A percentile compares a stretch with the other conserved stretches of the same genome.
phyloP scores from a whole-genome alignment of 2,329 filamentous ascomycete genomes.

The Ophiostoma australiae region DNA sequence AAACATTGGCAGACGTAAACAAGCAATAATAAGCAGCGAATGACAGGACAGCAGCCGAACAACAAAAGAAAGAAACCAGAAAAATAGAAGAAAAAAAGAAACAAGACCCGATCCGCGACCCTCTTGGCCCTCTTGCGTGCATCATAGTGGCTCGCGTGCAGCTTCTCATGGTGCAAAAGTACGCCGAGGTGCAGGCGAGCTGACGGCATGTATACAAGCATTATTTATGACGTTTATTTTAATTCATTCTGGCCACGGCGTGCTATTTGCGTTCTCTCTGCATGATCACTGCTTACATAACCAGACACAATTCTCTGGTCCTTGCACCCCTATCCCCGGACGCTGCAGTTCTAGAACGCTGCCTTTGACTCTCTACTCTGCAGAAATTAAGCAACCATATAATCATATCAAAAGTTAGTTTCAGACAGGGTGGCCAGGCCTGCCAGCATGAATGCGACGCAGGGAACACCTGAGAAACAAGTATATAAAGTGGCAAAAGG shows the following conservation, averaged over 20 bases:
- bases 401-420: not conserved
- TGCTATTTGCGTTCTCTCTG: not conserved
- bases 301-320: not conserved
- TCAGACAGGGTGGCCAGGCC: not conserved
- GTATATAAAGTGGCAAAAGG: too few species aligned
- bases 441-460: not conserved
- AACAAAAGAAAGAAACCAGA: not conserved
- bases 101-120: not conserved
- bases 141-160: not conserved
- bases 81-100: not conserved
- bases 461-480: too few species aligned
- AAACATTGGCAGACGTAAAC: not conserved
- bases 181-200: not conserved
- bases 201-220: not conserved
- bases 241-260: not conserved
- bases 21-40: not conserved
- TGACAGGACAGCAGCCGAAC: not conserved
- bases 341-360: too few species aligned
- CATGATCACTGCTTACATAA: not conserved
- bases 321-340: too few species aligned
- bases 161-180: not conserved
- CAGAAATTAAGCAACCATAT: not conserved
- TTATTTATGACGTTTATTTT: not conserved
- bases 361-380: too few species aligned
- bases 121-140: not conserved